A percentile compares a stretch with the other conserved stretches of the same genome.
Conservation (phyloP, 2,329 filamentous ascomycete genomes). For the Sarocladium strictum region DNA sequence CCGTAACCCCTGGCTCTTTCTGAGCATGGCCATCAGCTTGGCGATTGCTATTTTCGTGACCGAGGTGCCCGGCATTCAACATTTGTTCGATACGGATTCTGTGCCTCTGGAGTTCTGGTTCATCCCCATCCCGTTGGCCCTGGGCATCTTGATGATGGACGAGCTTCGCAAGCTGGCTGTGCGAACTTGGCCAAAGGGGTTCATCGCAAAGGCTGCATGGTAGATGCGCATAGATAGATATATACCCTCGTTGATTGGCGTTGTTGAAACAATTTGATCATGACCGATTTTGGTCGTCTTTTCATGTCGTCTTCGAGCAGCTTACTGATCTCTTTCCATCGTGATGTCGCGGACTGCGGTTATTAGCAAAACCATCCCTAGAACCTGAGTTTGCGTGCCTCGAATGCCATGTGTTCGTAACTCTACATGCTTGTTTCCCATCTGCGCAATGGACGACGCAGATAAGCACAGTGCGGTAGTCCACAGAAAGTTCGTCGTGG, state of each 20-base stretch:
- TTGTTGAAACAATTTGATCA: too few relatives aligned
- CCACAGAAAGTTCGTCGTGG: too few relatives aligned
- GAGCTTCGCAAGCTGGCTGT: slow-evolving; percentile 46
- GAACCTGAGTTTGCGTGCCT: too few relatives aligned
- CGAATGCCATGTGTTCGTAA: too few relatives aligned
- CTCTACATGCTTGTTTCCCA: too few relatives aligned
- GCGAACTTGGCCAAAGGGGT: slow-evolving; percentile 36
- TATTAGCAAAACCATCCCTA: too few relatives aligned
- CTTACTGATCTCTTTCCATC: too few relatives aligned
- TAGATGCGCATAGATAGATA: slow-evolving; percentile 18
- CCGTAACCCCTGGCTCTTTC: slow-evolving; percentile 43
- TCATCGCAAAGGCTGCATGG: slow-evolving; percentile 44
- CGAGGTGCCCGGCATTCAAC: slow-evolving; percentile 42
- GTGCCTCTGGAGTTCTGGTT: slow-evolving; percentile 48
- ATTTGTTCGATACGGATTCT: slow-evolving; percentile 39
- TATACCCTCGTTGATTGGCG: background rate
- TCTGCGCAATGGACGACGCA: too few relatives aligned
- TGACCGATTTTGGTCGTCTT: too few relatives aligned
- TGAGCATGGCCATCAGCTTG: slow-evolving; percentile 39
- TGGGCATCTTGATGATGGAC: slow-evolving; percentile 45
- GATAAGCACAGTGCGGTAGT: too few relatives aligned
- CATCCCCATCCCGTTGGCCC: slow-evolving; percentile 42
- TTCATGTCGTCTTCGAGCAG: too few relatives aligned
- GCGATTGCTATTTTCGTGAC: slow-evolving; percentile 48
- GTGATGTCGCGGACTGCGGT: too few relatives aligned